phyloP scores from a whole-genome alignment of 2,329 filamentous ascomycete genomes.

The Fusarium sp. region DNA sequence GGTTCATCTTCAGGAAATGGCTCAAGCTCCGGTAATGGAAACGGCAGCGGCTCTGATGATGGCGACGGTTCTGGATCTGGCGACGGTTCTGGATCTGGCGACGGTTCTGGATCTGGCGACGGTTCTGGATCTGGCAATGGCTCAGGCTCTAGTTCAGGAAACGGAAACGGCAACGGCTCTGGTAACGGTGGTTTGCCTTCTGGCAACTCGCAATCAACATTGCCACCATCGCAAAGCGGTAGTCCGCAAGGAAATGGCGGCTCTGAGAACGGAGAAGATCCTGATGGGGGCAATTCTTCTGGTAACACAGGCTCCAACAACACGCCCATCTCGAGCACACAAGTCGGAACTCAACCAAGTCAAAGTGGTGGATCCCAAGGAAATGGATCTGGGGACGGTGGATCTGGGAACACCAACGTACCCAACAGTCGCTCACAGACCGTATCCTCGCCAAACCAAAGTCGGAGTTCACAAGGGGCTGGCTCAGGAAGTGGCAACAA shows the following conservation, averaged over 20 bases:
- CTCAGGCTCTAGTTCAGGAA: neutral
- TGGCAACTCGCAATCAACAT: neutral
- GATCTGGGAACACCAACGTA: neutral
- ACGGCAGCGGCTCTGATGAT: neutral
- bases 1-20: too few relatives aligned
- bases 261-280: neutral
- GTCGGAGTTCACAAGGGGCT: slow-evolving; percentile 1
- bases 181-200: neutral
- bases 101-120: neutral
- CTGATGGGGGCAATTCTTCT: neutral
- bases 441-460: neutral
- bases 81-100: neutral
- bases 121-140: slow-evolving; percentile 1
- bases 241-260: slow-evolving; percentile 2
- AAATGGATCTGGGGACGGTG: slow-evolving; percentile 4
- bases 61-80: neutral
- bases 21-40: too few relatives aligned
- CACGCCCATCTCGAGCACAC: neutral
- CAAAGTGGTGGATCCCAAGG: slow-evolving; percentile 1
- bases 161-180: neutral
- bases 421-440: neutral
- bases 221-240: neutral
- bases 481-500: neutral
- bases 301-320: neutral
- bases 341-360: neutral